These are phyloP conservation scores for Aspergillus hiratsukae DNA, from an alignment of 2,329 filamentous ascomycete species.

Conservation along the genomic window DNA sequence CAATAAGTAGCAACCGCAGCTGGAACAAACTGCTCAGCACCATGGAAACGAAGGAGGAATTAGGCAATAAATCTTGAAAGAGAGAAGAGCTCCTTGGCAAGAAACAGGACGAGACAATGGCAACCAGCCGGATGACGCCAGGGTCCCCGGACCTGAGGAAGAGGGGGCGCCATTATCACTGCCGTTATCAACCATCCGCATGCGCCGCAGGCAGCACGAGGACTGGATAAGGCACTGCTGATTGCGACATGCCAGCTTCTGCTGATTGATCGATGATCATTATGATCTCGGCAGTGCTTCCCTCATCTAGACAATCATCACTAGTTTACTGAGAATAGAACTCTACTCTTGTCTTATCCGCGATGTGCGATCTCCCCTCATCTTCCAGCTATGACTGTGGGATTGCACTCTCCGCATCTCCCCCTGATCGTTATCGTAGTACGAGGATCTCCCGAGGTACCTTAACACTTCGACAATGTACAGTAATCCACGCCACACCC, in stretches of 20 bases:
- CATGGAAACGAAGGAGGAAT: neutral
- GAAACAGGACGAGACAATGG: neutral
- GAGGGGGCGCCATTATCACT: neutral
- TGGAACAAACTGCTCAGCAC: neutral
- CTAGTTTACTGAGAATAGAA: neutral
- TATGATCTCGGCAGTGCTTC: neutral
- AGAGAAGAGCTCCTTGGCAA: neutral
- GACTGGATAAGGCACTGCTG: slow-evolving; percentile 8
- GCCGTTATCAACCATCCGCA: neutral
- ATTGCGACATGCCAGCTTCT: slow-evolving; percentile 7
- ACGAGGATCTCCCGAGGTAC: neutral
- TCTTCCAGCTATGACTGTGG: neutral
- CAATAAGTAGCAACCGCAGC: neutral
- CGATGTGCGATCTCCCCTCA: neutral
- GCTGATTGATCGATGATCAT: neutral
- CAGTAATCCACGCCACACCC: neutral
- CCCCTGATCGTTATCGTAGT: neutral
- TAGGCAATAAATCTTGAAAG: neutral
- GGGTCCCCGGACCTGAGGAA: neutral
- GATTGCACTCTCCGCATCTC: neutral
- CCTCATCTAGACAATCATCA: neutral
- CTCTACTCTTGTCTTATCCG: neutral
- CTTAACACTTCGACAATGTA: neutral
- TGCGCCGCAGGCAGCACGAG: slow-evolving; percentile 8
- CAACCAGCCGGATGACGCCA: neutral